phyloP scores from a whole-genome alignment of 148 eudicot genomes.

The Cornus kousa region DNA sequence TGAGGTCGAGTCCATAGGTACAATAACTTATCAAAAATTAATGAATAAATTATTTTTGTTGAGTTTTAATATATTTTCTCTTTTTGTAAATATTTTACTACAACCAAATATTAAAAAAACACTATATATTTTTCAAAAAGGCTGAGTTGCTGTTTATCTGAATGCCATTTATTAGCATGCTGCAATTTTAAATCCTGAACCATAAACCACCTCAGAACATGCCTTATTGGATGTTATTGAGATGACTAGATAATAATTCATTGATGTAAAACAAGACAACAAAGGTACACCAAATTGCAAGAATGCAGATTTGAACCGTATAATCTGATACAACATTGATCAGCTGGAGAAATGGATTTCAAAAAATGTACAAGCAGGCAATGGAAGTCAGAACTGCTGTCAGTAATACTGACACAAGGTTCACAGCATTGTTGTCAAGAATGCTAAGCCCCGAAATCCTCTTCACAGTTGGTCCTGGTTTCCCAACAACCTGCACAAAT shows the following conservation, averaged over 20 bases:
- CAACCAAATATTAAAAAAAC: too few relatives aligned
- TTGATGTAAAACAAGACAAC: too few relatives aligned
- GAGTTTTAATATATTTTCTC: too few relatives aligned
- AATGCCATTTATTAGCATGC: neutral
- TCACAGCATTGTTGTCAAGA: slow-evolving; percentile 63
- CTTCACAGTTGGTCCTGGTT: slow-evolving; percentile 58
- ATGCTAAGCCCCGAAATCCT: slow-evolving; percentile 51
- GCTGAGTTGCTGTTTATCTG: neutral
- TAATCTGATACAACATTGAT: neutral
- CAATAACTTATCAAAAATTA: too few relatives aligned
- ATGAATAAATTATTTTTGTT: too few relatives aligned
- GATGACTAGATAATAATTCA: neutral
- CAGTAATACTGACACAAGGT: slow-evolving; percentile 45
- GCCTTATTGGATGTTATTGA: neutral
- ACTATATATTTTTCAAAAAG: neutral
- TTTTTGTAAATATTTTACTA: too few relatives aligned
- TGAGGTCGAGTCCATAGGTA: too few relatives aligned
- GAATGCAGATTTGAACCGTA: neutral
- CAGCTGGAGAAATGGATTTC: slow-evolving; percentile 11
- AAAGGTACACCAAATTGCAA: neutral
- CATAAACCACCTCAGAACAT: neutral
- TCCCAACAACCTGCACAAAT: slow-evolving; percentile 55
- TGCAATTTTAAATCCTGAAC: neutral
- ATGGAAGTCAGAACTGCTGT: slow-evolving; percentile 46
- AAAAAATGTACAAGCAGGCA: slow-evolving; percentile 43